phyloP scores from a whole-genome alignment of 2,329 filamentous ascomycete species.

The Fonsecaea multimorphosa region DNA sequence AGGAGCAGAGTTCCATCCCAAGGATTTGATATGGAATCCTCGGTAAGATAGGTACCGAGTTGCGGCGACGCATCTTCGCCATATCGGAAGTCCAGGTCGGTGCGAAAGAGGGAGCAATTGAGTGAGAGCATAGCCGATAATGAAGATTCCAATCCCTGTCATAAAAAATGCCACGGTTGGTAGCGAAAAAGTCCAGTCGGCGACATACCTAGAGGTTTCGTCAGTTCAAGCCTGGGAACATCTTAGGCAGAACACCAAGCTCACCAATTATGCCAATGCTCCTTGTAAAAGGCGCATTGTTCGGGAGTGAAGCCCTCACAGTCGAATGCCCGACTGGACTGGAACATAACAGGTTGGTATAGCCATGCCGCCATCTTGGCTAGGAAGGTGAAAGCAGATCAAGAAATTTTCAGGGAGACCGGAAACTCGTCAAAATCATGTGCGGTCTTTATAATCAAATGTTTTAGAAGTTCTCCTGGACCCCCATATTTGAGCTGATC shows the following conservation, averaged over 20 bases:
- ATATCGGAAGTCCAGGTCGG: conserved; percentile 40
- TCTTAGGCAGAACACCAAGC: conserved; percentile 24
- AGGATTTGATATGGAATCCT: conserved; percentile 43
- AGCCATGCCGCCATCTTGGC: conserved; percentile 46
- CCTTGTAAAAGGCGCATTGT: conserved; percentile 37
- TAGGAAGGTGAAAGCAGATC: neutral
- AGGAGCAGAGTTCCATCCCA: conserved; percentile 54
- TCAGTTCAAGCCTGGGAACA: neutral
- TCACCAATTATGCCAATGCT: conserved; percentile 58
- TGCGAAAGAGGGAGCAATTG: conserved; percentile 44
- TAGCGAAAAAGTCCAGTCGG: conserved; percentile 61
- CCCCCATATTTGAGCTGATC: too few species aligned
- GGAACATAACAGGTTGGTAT: conserved; percentile 18
- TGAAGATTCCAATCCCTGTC: conserved; percentile 56
- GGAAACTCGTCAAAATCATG: too few species aligned
- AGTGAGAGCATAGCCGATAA: conserved; percentile 48
- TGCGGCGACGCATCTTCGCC: conserved; percentile 46
- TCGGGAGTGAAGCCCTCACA: neutral
- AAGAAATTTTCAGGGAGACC: neutral
- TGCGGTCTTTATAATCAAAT: too few species aligned
- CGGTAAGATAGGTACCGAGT: conserved; percentile 53
- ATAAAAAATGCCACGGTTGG: conserved; percentile 62
- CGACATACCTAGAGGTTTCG: conserved; percentile 54
- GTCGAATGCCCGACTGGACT: conserved; percentile 2
- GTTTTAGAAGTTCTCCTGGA: too few species aligned